These are phyloP conservation scores for Ensete ventricosum DNA, from an alignment of 176 grass and related monocot species.

Conservation along the genomic window DNA sequence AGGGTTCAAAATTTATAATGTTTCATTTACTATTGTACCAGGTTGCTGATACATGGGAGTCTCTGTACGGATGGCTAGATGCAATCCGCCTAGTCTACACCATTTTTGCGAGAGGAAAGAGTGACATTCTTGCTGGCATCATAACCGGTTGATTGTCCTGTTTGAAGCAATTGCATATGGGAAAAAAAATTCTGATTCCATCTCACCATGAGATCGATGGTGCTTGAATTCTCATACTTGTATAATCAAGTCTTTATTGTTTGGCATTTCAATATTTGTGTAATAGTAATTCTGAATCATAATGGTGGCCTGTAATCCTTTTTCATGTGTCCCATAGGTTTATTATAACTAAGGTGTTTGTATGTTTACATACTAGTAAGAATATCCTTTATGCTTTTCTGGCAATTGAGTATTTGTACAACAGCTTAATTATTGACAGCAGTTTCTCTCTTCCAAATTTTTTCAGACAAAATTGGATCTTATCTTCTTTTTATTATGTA, in stretches of 20 bases:
- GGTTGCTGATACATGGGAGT: constrained; percentile 95
- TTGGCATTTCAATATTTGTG: not conserved
- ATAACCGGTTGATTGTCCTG: constrained; percentile 57
- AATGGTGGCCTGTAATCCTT: not conserved
- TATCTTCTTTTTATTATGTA: not conserved
- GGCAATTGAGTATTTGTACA: not conserved
- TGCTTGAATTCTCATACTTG: not conserved
- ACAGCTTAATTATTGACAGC: not conserved
- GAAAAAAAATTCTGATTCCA: not conserved
- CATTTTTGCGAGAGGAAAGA: constrained; percentile 81
- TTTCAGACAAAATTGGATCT: not conserved
- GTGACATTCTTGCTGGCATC: constrained; percentile 84
- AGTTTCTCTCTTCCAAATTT: not conserved
- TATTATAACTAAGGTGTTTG: not conserved
- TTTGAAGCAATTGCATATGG: not conserved
- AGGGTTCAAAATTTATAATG: not conserved
- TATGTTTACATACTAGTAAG: not conserved
- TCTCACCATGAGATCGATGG: not conserved
- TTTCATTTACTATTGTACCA: constrained; percentile 3
- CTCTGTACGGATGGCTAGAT: constrained; percentile 78
- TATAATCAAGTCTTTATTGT: no score
- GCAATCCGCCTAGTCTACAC: constrained; percentile 90
- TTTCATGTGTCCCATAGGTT: not conserved
- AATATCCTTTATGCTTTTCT: not conserved
- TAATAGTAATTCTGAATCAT: not conserved